These are phyloP conservation scores for Trichoderma sp. DNA, from an alignment of 2,329 filamentous ascomycete genomes.

Conservation along the genomic window DNA sequence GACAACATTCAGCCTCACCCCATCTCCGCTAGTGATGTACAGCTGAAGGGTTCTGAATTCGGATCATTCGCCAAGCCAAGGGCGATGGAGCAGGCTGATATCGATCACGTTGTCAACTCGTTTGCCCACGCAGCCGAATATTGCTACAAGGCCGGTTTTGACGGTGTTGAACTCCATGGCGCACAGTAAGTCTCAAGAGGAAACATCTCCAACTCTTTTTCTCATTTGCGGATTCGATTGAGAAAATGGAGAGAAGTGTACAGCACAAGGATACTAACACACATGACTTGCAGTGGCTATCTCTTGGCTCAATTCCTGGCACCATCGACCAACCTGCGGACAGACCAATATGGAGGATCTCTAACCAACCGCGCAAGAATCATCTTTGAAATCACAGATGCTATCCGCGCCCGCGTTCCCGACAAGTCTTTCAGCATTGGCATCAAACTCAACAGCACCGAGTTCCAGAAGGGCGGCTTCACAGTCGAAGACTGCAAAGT, in stretches of 20 bases:
- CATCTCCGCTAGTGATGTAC: constrained; percentile 41
- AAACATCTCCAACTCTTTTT: background rate
- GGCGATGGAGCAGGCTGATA: constrained; percentile 52
- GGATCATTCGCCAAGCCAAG: constrained; percentile 47
- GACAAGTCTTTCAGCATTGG: constrained; percentile 41
- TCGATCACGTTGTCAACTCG: constrained; percentile 54
- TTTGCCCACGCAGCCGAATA: constrained; percentile 63
- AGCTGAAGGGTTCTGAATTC: constrained; percentile 28
- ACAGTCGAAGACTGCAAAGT: constrained; percentile 49
- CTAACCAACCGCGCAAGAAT: constrained; percentile 44
- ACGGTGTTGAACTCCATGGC: constrained; percentile 50
- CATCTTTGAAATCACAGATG: constrained; percentile 43
- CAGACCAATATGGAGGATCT: constrained; percentile 49
- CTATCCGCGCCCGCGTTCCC: constrained; percentile 33
- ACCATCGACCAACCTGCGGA: constrained; percentile 47
- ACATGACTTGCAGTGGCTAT: constrained; percentile 39
- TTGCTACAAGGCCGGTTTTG: constrained; percentile 59
- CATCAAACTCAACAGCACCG: constrained; percentile 58
- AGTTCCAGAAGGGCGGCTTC: constrained; percentile 54
- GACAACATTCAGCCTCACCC: constrained; percentile 32
- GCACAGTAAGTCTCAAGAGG: constrained; percentile 39
- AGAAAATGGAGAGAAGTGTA: background rate
- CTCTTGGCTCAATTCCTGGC: constrained; percentile 54
- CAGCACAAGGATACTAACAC: background rate
- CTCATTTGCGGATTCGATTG: background rate